phyloP scores from a whole-genome alignment of 2,329 filamentous ascomycete species.

The Tetracladium maxilliforme region DNA sequence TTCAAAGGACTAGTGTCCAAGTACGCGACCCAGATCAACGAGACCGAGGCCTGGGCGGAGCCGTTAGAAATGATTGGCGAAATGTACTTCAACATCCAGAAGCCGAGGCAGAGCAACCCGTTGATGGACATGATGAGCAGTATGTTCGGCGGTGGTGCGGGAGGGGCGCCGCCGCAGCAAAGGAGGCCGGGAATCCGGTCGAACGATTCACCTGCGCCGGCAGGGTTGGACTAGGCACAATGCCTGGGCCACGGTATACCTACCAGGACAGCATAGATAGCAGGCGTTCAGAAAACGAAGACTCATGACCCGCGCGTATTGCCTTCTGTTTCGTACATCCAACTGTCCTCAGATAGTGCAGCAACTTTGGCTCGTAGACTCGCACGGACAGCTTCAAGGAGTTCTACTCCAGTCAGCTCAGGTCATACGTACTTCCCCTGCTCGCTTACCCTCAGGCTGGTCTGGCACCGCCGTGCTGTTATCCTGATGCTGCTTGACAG shows the following conservation, averaged over 20 bases:
- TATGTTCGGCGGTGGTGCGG: slow-evolving; percentile 65
- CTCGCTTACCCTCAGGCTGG: slow-evolving; percentile 46
- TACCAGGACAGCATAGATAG: no score
- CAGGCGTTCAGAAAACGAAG: slow-evolving; percentile 2
- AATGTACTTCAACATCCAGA: slow-evolving; percentile 90
- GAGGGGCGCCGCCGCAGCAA: no score
- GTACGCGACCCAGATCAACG: slow-evolving; percentile 66
- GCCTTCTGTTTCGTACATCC: slow-evolving; percentile 78
- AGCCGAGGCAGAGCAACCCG: slow-evolving; percentile 80
- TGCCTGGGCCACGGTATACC: no score
- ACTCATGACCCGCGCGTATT: no score
- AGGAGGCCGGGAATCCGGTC: no score
- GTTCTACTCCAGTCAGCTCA: slow-evolving; percentile 29
- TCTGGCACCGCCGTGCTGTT: slow-evolving; percentile 38
- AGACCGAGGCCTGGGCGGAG: slow-evolving; percentile 66
- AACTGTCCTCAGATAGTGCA: slow-evolving; percentile 67
- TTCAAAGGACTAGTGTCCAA: slow-evolving; percentile 73
- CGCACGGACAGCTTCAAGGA: slow-evolving; percentile 53
- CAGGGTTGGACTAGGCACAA: no score
- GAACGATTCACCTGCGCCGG: no score
- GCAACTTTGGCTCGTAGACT: slow-evolving; percentile 61
- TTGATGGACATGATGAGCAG: slow-evolving; percentile 97
- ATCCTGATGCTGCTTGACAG: slow-evolving; percentile 44
- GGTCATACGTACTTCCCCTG: slow-evolving; percentile 2
- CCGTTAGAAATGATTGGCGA: slow-evolving; percentile 78